Evolutionary conservation across 192 early-diverging fungal species (phyloP).

Genomic region (Entrophospora sp.): DNA sequence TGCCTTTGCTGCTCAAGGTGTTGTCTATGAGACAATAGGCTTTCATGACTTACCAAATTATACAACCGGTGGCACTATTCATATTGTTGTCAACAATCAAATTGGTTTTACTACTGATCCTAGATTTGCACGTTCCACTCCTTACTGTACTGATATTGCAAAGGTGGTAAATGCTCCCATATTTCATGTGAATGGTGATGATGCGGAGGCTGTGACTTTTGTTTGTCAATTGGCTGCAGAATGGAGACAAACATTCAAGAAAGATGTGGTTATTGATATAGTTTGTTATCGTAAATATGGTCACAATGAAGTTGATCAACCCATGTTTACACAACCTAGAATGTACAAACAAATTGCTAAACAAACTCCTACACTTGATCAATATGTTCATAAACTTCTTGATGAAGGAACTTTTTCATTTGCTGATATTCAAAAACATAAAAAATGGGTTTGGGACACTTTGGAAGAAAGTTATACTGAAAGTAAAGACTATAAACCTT

Average conservation of each 20-base stretch:
- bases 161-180: slow-evolving; percentile 96
- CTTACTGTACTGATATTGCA: slow-evolving; percentile 95
- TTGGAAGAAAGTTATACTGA: slow-evolving; percentile 87
- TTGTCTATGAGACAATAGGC: slow-evolving; percentile 95
- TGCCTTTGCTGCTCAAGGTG: slow-evolving; percentile 95
- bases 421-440: slow-evolving; percentile 79
- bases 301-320: slow-evolving; percentile 99
- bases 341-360: slow-evolving; percentile 90
- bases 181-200: slow-evolving; percentile 97
- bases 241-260: slow-evolving; percentile 93
- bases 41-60: slow-evolving; percentile 92
- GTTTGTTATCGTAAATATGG: slow-evolving; percentile 97
- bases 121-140: slow-evolving; percentile 86
- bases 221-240: slow-evolving; percentile 91
- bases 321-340: slow-evolving; percentile 94
- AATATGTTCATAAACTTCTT: slow-evolving; percentile 79
- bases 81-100: slow-evolving; percentile 98
- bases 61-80: slow-evolving; percentile 93
- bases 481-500: slow-evolving; percentile 85
- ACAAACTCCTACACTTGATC: slow-evolving; percentile 75
- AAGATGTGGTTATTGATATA: slow-evolving; percentile 93
- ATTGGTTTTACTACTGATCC: slow-evolving; percentile 99
- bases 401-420: slow-evolving; percentile 75
- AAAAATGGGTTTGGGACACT: slow-evolving; percentile 84
- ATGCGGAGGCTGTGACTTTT: slow-evolving; percentile 93